Conservation (phyloP, 169 alveolate species). For the Cryptosporidium baileyi region DNA sequence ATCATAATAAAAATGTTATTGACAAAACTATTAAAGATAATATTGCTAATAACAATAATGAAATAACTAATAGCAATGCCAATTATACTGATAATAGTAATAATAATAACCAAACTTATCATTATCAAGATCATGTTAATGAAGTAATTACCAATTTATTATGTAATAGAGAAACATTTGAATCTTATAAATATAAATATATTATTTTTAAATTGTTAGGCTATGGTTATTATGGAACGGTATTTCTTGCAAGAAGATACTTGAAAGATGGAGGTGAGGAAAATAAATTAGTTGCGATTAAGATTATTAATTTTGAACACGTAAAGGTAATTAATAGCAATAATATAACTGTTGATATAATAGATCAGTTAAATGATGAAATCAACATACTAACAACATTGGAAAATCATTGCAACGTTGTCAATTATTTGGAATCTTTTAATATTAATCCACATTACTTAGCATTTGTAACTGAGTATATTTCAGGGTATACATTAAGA, state of each 20-base stretch:
- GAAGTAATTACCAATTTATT: too few relatives aligned
- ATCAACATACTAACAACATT: slow-evolving; percentile 9
- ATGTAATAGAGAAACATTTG: neutral
- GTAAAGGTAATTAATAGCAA: neutral
- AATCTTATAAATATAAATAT: slow-evolving; percentile 1
- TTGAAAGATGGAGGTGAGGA: neutral
- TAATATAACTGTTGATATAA: neutral
- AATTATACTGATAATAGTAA: too few relatives aligned
- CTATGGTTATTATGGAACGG: slow-evolving; percentile 46
- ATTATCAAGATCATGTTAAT: too few relatives aligned
- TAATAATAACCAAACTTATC: too few relatives aligned
- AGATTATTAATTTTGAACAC: slow-evolving; percentile 45
- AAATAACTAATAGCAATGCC: too few relatives aligned
- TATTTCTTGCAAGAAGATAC: slow-evolving; percentile 9
- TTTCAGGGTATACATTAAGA: slow-evolving; percentile 54
- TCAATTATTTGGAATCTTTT: slow-evolving; percentile 34
- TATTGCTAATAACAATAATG: too few relatives aligned
- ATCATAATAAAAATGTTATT: too few relatives aligned
- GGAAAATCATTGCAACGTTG: slow-evolving; percentile 3
- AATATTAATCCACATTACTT: slow-evolving; percentile 45
- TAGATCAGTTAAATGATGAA: slow-evolving; percentile 61
- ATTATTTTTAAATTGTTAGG: slow-evolving; percentile 32
- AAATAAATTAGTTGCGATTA: slow-evolving; percentile 37
- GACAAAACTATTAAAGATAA: too few relatives aligned
- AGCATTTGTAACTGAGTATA: slow-evolving; percentile 59